Percentiles rank a stretch among this genome's conserved stretches.
Conservation (phyloP, 108 stramenopile species). For the Skeletonema potamos region DNA sequence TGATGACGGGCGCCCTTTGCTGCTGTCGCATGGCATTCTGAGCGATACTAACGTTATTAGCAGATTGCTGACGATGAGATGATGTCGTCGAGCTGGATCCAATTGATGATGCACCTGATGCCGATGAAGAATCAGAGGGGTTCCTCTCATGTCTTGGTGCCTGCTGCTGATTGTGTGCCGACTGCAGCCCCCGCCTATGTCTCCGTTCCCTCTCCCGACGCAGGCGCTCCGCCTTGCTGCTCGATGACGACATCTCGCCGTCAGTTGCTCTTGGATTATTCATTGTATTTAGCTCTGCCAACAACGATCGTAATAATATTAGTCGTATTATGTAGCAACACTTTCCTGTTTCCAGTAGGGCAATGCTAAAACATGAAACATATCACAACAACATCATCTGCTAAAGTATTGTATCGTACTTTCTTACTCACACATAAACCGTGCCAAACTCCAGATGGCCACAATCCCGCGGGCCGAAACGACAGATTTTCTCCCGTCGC, state of each 20-base stretch:
- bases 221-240: slow-evolving; percentile 26
- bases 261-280: background rate
- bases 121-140: background rate
- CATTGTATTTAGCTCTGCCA: background rate
- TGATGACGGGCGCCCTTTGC: background rate
- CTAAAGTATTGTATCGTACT: no score
- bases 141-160: slow-evolving; percentile 4
- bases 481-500: background rate
- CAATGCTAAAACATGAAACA: no score
- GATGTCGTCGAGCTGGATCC: slow-evolving; percentile 1
- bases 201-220: slow-evolving; percentile 37
- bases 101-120: background rate
- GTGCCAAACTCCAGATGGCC: no score
- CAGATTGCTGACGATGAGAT: background rate
- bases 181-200: slow-evolving; percentile 38
- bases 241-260: slow-evolving; percentile 27
- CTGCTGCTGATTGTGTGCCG: slow-evolving; percentile 12
- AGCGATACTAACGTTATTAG: background rate
- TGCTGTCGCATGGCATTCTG: slow-evolving; percentile 25
- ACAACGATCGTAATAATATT: background rate
- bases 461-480: background rate
- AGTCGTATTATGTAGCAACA: no score
- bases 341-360: no score
- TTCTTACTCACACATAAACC: no score
- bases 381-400: no score